Conservation (phyloP, 768 basidiomycete genomes). For the Boletus coccyginus region DNA sequence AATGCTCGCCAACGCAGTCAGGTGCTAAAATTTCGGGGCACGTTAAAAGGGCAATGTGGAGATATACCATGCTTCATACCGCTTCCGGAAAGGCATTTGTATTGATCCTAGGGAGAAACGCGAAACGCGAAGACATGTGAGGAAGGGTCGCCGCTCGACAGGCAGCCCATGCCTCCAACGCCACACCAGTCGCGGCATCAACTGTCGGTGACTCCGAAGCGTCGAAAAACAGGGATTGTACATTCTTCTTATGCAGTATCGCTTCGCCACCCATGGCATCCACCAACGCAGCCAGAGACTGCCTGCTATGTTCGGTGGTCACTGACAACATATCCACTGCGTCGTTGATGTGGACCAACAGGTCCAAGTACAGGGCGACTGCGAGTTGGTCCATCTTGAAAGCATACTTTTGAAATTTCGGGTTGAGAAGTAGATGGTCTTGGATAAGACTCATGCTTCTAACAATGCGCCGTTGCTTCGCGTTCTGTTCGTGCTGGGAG, state of each 20-base stretch:
- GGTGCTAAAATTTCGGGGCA: slow-evolving; percentile 29
- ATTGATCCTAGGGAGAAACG: slow-evolving; percentile 16
- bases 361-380: slow-evolving; percentile 39
- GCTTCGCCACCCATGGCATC: slow-evolving; percentile 37
- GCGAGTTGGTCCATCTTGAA: slow-evolving; percentile 49
- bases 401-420: slow-evolving; percentile 32
- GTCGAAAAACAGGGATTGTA: slow-evolving; percentile 31
- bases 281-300: slow-evolving; percentile 35
- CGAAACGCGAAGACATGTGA: slow-evolving; percentile 15
- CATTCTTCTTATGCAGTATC: slow-evolving; percentile 26
- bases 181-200: slow-evolving; percentile 19
- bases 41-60: background rate
- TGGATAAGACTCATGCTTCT: slow-evolving; percentile 26
- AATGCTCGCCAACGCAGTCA: slow-evolving; percentile 47
- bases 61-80: slow-evolving; percentile 23
- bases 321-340: slow-evolving; percentile 45
- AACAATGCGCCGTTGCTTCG: background rate
- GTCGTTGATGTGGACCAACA: slow-evolving; percentile 30
- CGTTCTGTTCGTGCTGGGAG: background rate
- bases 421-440: slow-evolving; percentile 32
- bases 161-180: slow-evolving; percentile 46
- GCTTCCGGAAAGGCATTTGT: slow-evolving; percentile 27
- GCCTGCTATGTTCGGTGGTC: slow-evolving; percentile 17
- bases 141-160: slow-evolving; percentile 33
- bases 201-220: slow-evolving; percentile 15